Evolutionary conservation across 2,329 filamentous ascomycete genomes (phyloP), one percentile per base, ranked within the genome.

Genomic region (Ploettnerulaceae sp.): DNA sequence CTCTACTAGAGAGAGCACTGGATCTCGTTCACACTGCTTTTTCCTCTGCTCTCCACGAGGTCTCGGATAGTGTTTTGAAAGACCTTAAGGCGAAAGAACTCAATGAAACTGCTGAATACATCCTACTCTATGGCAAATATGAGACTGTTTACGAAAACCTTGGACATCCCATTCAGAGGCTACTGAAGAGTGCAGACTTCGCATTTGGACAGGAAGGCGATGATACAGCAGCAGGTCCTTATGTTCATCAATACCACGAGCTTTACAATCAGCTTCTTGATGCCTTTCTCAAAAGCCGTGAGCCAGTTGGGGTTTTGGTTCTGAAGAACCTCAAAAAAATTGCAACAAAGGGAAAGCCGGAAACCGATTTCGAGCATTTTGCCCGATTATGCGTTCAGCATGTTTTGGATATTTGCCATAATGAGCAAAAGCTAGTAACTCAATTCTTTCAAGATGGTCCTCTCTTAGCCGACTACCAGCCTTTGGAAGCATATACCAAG

Each of bases 101-200:
- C 32, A 86, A 84, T 52, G 82, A 86, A 52, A 84, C 82, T 1
- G 84, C 82, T 2, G 79, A 85, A 69, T 86, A 83, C 17, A 80
- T 83, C 7, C 66, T 86, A 7, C 67, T 86, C 2, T 86, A 86
- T 57, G 81, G 83, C 15, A 86, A 86, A 55, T 87, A 86, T 33
- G 61, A 63, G 34, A 56, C 57, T 52, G 72, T 81, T 20, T 77
- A 84, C 18, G 78, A 77, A 6, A 54, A 54, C 31, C 54, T 63
- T 34, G 82, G 82, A 2, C 72, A 77, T 3, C 79, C 84, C 53
- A 65, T 86, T 44, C 82, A 85, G 62, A 72, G 75, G 44, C 72
- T 86, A 20, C 40, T 63, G 29, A 59, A 52, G 14, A 58, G 52
- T 34, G 37, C 49, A 12, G 56, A 63, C 18, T 64, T 63, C 40